phyloP scores from a whole-genome alignment of 1,139 yeast genomes.

The Magnusiomyces magnusii region DNA sequence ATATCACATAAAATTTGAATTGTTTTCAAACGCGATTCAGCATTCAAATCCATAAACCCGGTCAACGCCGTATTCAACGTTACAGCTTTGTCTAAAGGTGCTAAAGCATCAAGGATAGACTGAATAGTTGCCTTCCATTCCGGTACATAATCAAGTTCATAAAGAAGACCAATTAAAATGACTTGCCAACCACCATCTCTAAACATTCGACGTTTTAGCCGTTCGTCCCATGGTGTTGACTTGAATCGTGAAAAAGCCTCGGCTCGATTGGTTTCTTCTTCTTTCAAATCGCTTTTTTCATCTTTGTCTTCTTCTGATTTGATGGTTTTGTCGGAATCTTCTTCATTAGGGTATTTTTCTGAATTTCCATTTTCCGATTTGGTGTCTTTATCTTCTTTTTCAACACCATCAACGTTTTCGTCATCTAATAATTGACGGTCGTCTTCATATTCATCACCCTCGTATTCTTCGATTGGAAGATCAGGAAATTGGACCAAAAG shows the following conservation, averaged over 20 bases:
- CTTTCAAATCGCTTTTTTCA: constrained; percentile 7
- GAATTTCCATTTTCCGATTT: constrained; percentile 10
- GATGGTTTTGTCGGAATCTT: constrained; percentile 18
- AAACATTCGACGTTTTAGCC: constrained; percentile 65
- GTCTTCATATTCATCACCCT: constrained; percentile 31
- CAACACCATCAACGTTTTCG: constrained; percentile 18
- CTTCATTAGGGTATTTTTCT: constrained; percentile 20
- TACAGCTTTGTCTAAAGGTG: constrained; percentile 48
- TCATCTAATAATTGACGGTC: constrained; percentile 31
- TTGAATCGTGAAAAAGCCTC: constrained; percentile 53
- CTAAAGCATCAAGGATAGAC: constrained; percentile 44
- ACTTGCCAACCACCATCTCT: constrained; percentile 85
- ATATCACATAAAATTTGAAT: constrained; percentile 52
- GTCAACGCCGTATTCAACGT: constrained; percentile 46
- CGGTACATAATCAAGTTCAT: constrained; percentile 48
- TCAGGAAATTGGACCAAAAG: constrained; percentile 40
- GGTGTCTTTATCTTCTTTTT: constrained; percentile 13
- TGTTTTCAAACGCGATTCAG: constrained; percentile 45
- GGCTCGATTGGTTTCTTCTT: constrained; percentile 38
- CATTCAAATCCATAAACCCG: constrained; percentile 31
- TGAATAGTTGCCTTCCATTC: constrained; percentile 44
- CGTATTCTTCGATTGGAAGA: constrained; percentile 25
- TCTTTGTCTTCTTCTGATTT: constrained; percentile 15
- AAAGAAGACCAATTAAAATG: constrained; percentile 61
- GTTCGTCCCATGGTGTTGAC: constrained; percentile 65